phyloP scores from a whole-genome alignment of 768 basidiomycete species.

The Tremella mesenterica region DNA sequence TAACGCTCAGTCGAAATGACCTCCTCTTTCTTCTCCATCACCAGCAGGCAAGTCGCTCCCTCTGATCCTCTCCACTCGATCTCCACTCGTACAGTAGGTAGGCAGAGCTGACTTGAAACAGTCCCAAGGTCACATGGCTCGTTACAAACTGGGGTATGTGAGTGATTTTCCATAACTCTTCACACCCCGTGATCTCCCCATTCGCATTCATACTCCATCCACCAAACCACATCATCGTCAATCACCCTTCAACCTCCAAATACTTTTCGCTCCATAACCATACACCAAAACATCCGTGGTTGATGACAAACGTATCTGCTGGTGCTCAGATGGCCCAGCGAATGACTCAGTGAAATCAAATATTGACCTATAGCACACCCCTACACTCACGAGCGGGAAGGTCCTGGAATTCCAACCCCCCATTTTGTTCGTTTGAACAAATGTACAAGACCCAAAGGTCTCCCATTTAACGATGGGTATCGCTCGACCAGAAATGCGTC shows the following conservation, averaged over 20 bases:
- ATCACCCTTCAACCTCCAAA: not conserved
- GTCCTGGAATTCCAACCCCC: slow-evolving; percentile 46
- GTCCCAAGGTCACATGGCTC: slow-evolving; percentile 46
- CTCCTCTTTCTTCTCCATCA: not conserved
- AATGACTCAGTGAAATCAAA: no score
- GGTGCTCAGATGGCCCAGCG: no score
- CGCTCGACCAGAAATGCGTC: slow-evolving; percentile 46
- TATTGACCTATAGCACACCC: no score
- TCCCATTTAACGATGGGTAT: slow-evolving; percentile 30
- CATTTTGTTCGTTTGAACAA: no score
- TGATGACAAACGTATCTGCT: no score
- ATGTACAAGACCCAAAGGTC: slow-evolving; percentile 39
- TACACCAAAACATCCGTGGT: no score
- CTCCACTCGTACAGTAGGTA: not conserved
- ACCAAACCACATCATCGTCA: no score
- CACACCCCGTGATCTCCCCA: no score
- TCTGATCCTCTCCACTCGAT: not conserved
- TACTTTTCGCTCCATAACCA: not conserved
- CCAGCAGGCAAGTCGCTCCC: slow-evolving; percentile 5
- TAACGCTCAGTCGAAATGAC: not conserved
- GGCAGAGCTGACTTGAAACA: slow-evolving; percentile 1
- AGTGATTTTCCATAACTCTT: no score
- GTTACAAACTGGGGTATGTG: slow-evolving; percentile 35
- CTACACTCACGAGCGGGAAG: slow-evolving; percentile 44
- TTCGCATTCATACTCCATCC: no score